Conservation (phyloP, 2,329 filamentous ascomycete genomes). For the Trichoderma oligosporum region DNA sequence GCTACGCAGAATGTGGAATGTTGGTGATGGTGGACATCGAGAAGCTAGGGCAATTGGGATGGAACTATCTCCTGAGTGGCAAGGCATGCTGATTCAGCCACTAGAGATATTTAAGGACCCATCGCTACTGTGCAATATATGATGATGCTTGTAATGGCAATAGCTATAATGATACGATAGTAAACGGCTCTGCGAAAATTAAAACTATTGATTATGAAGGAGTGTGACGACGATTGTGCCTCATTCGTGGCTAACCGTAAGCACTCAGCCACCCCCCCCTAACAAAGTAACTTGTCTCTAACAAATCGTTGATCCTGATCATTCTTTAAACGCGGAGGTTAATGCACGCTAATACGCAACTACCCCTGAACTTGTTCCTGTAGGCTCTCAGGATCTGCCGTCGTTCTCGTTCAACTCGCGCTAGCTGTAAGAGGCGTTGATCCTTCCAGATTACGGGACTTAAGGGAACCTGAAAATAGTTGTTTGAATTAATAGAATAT, state of each 20-base stretch:
- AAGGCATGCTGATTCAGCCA: neutral
- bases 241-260: too few relatives aligned
- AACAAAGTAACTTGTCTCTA: too few relatives aligned
- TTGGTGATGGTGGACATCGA: constrained; percentile 17
- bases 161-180: too few relatives aligned
- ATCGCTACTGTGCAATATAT: neutral
- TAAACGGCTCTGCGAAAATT: too few relatives aligned
- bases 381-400: neutral
- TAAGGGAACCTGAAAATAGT: too few relatives aligned
- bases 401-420: constrained; percentile 6
- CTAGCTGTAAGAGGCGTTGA: neutral
- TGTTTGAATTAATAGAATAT: too few relatives aligned
- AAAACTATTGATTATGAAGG: too few relatives aligned
- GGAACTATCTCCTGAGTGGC: neutral
- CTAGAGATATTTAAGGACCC: neutral
- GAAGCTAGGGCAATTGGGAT: neutral
- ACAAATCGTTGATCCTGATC: too few relatives aligned
- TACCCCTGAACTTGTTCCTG: neutral
- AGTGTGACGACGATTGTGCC: too few relatives aligned
- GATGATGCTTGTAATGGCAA: too few relatives aligned
- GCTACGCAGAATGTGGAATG: constrained; percentile 23
- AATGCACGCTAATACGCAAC: neutral
- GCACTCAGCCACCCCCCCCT: too few relatives aligned
- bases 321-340: neutral
- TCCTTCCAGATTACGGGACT: neutral